Evolutionary conservation across 2,329 filamentous ascomycete species (phyloP).

Genomic region (Fusarium longipes): DNA sequence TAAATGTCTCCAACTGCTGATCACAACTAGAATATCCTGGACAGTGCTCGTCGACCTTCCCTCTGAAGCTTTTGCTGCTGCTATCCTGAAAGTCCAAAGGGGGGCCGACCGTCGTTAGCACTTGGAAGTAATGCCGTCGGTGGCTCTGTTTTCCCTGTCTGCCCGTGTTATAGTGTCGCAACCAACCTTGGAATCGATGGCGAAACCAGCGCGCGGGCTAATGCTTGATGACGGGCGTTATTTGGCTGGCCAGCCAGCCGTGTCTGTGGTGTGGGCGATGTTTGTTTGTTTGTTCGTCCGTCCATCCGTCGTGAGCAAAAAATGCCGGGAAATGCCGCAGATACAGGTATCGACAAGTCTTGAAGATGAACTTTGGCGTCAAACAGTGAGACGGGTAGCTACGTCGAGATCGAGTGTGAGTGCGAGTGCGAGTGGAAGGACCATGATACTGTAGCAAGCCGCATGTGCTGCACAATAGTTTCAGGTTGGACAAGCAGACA

Average conservation of each 20-base stretch:
- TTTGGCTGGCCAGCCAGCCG: neutral
- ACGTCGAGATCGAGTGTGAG: conserved; percentile 28
- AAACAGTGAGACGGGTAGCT: conserved; percentile 19
- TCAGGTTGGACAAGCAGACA: conserved; percentile 32
- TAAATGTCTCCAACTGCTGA: neutral
- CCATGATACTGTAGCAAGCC: conserved; percentile 24
- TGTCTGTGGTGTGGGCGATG: neutral
- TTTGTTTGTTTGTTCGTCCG: conserved; percentile 2
- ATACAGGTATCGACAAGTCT: neutral
- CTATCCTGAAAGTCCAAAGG: conserved; percentile 9
- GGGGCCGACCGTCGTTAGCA: conserved; percentile 23
- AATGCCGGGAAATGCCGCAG: conserved; percentile 21
- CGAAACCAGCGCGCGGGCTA: conserved; percentile 3
- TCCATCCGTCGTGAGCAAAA: too few relatives aligned
- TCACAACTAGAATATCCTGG: conserved; percentile 2
- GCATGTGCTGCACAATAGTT: conserved; percentile 26
- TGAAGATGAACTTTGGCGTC: conserved; percentile 12
- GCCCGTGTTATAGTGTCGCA: conserved; percentile 3
- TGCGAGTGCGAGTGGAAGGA: conserved; percentile 18
- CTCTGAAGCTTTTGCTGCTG: neutral
- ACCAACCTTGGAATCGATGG: conserved; percentile 8
- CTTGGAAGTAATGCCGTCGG: conserved; percentile 30
- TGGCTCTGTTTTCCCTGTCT: conserved; percentile 5
- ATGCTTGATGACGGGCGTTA: conserved; percentile 11
- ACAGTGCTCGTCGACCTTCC: neutral